Evolutionary conservation across 306 rosid genomes (phyloP).

Genomic region (Potentilla sterilis): DNA sequence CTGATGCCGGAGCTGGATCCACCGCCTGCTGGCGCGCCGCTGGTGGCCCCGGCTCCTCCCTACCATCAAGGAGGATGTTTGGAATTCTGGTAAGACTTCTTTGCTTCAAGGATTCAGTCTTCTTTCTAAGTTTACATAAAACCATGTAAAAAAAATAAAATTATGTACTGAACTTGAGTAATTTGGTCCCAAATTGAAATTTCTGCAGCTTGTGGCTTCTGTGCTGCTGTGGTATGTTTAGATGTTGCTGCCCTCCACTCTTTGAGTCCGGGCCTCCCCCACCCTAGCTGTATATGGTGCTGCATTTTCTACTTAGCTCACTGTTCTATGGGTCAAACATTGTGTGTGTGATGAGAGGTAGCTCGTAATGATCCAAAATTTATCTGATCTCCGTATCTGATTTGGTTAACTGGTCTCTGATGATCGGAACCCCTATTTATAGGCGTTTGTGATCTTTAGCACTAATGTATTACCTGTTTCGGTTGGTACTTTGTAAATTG

Average conservation of each 20-base stretch:
- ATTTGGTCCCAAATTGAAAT: not conserved
- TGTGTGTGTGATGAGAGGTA: not conserved
- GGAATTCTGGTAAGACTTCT: conserved; percentile 46
- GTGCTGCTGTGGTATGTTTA: conserved; percentile 70
- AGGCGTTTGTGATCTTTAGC: conserved; percentile 23
- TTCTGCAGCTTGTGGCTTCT: conserved; percentile 66
- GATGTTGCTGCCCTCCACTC: conserved; percentile 70
- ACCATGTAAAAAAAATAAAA: not conserved
- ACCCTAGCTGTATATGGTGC: conserved; percentile 20
- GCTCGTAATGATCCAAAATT: not conserved
- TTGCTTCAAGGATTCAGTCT: not conserved
- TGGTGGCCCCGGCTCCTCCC: conserved; percentile 46
- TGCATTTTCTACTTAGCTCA: conserved; percentile 6
- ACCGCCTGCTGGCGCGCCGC: conserved; percentile 36
- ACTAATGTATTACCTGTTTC: not conserved
- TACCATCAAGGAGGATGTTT: conserved; percentile 46
- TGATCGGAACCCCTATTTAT: not conserved
- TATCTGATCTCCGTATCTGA: not conserved
- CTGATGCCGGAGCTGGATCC: conserved; percentile 45
- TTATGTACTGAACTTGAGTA: not conserved
- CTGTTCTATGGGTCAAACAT: not conserved
- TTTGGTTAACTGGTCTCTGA: not conserved
- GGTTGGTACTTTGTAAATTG: not conserved
- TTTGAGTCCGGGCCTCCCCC: conserved; percentile 68
- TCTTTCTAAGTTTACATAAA: not conserved